Evolutionary conservation across 441 rosid genomes (phyloP).

Genomic region (Caryocar brasiliense): DNA sequence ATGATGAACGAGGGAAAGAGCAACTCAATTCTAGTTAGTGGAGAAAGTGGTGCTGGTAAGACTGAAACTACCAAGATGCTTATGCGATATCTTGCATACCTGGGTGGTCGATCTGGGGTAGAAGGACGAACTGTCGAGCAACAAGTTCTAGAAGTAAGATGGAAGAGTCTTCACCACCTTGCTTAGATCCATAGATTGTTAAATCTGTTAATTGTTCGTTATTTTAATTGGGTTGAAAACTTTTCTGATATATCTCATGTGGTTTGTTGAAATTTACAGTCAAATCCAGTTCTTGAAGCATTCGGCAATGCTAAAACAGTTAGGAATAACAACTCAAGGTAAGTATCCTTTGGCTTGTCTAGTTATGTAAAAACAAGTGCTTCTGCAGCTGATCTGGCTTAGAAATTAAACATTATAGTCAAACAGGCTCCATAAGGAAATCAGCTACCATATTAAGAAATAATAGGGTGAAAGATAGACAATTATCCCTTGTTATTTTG

Average conservation of each 20-base stretch:
- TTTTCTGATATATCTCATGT: constrained; percentile 16
- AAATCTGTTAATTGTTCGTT: background rate
- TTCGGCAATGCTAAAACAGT: constrained; percentile 99
- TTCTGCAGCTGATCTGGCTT: too few relatives aligned
- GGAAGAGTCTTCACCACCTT: background rate
- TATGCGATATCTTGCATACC: constrained; percentile 93
- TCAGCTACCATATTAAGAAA: too few relatives aligned
- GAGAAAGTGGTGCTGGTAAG: constrained; percentile 99
- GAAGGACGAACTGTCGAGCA: constrained; percentile 99
- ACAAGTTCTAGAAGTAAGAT: constrained; percentile 92
- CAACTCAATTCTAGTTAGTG: constrained; percentile 98
- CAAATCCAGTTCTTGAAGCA: constrained; percentile 99
- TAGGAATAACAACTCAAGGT: constrained; percentile 98
- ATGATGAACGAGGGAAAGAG: constrained; percentile 96
- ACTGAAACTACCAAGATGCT: constrained; percentile 99
- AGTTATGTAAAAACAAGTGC: too few relatives aligned
- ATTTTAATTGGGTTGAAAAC: constrained; percentile 5
- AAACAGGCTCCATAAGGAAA: too few relatives aligned
- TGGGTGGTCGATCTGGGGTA: constrained; percentile 95
- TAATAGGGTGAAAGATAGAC: too few relatives aligned
- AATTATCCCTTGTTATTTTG: too few relatives aligned
- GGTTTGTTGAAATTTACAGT: constrained; percentile 43
- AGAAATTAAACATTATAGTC: too few relatives aligned
- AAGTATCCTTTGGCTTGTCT: constrained; percentile 11
- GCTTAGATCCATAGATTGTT: background rate